Evolutionary conservation across 2,329 filamentous ascomycete genomes (phyloP), one percentile per base, ranked within the genome.

Genomic region (Colletotrichum sp.): DNA sequence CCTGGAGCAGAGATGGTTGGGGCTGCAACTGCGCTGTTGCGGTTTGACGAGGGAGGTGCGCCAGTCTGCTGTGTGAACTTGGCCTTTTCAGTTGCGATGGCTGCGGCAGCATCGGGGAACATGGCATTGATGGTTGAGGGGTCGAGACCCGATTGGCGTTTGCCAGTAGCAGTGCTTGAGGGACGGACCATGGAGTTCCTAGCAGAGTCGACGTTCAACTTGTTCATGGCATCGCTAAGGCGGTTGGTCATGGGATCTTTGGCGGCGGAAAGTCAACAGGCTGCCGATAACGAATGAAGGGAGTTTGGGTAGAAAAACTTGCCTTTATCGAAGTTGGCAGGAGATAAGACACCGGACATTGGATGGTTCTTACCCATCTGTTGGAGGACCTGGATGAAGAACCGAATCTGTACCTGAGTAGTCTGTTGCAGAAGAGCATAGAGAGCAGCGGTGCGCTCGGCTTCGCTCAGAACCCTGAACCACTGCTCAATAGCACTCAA

Each of bases 321-420:
- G 97, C 96, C 96, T 89, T 98, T 99, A 84, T 99, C 97, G 85
- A 99, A 98, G 83, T 96, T 98, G 71, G 97, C 94, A 34, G 97
- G 97, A 32, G 97, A 99, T 69, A 99, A 87, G 49, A 99, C 94
- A 69, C 96, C 95, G 44, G 96, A 98, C 95, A 99, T 98, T 32
- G 97, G 97, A 85, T 99, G 96, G 82, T 93, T 98, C 88, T 98
- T 98, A 78, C 96, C 96, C 97, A 99, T 99, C 85, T 99, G 97
- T 88, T 99, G 96, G 80, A 99, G 89, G 63, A 99, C 96, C 86
- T 99, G 96, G 80, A 99, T 99, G 87, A 99, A 99, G 90, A 99
- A 99, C 71, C 97, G 93, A 83, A 99, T 98, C 88, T 99, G 97
- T 77, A 99, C 96, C 87, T 99, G 97, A 6, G 97, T 99, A 8